These are phyloP conservation scores for Talaromyces borbonicus DNA, from an alignment of 495 filamentous ascomycete genomes.

Conservation along the genomic window DNA sequence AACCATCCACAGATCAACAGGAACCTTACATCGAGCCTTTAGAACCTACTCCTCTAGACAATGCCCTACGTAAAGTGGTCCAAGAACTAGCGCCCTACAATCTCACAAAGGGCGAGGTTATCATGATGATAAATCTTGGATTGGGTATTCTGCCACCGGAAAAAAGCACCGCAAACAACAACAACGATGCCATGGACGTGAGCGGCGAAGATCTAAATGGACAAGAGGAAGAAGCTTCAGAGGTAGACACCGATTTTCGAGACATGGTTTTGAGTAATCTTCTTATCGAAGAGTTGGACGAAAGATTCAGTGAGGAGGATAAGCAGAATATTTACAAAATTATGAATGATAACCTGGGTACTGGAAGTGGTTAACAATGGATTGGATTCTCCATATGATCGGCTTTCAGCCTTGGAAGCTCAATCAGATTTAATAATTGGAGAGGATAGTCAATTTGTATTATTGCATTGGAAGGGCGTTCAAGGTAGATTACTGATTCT, in stretches of 20 bases:
- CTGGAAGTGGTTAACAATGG: background rate
- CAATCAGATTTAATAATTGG: too few species aligned
- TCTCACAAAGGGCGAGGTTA: slow-evolving; percentile 52
- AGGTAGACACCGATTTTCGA: slow-evolving; percentile 25
- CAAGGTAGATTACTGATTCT: background rate
- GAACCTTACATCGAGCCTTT: slow-evolving; percentile 8
- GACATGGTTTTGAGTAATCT: slow-evolving; percentile 31
- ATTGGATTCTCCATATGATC: background rate
- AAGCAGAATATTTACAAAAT: slow-evolving; percentile 24
- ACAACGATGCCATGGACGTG: slow-evolving; percentile 4
- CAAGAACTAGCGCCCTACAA: slow-evolving; percentile 32
- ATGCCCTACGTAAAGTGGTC: slow-evolving; percentile 31
- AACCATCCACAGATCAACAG: slow-evolving; percentile 9
- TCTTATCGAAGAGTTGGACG: slow-evolving; percentile 36
- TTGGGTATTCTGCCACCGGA: slow-evolving; percentile 23
- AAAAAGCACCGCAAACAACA: slow-evolving; percentile 1
- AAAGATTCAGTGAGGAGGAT: slow-evolving; percentile 29
- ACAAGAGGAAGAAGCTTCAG: slow-evolving; percentile 15
- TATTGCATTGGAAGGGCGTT: slow-evolving; percentile 6
- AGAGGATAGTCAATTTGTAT: too few species aligned
- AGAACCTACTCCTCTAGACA: slow-evolving; percentile 25
- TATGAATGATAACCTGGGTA: slow-evolving; percentile 26
- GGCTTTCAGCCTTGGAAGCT: too few species aligned
- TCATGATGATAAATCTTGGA: slow-evolving; percentile 55
- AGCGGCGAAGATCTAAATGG: slow-evolving; percentile 10